Conservation (phyloP, 495 filamentous ascomycete genomes). For the Aspergillus nanangensis region DNA sequence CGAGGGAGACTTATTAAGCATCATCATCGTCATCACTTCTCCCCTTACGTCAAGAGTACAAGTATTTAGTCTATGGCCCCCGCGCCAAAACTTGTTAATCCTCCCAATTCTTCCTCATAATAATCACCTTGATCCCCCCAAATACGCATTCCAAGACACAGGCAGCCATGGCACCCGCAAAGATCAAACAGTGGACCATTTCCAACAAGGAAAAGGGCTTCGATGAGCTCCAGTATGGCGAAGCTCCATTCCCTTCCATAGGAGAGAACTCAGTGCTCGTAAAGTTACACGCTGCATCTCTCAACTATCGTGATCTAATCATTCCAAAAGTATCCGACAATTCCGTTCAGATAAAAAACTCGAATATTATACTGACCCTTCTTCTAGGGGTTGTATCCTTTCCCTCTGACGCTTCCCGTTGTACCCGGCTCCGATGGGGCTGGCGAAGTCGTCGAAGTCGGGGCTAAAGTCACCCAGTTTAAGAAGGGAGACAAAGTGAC, state of each 20-base stretch:
- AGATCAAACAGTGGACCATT: constrained; percentile 64
- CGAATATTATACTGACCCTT: background rate
- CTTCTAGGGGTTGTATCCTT: constrained; percentile 61
- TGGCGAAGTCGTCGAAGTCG: constrained; percentile 65
- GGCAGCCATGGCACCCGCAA: constrained; percentile 46
- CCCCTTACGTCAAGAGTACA: constrained; percentile 19
- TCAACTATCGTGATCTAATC: constrained; percentile 81
- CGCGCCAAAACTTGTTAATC: background rate
- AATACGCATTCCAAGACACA: too few species aligned
- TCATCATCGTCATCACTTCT: constrained; percentile 10
- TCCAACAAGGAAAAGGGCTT: constrained; percentile 51
- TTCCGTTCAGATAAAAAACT: background rate
- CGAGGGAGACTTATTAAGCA: background rate
- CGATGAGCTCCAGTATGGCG: constrained; percentile 54
- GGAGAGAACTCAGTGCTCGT: constrained; percentile 74
- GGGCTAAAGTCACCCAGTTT: constrained; percentile 62
- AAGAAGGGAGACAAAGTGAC: constrained; percentile 67
- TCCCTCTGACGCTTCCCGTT: constrained; percentile 52
- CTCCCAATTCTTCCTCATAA: background rate
- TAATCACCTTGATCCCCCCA: background rate
- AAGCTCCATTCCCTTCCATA: constrained; percentile 51
- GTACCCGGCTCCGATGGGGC: constrained; percentile 76
- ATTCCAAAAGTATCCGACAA: constrained; percentile 54
- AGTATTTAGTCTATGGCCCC: background rate
- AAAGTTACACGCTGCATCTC: constrained; percentile 66